phyloP scores from a whole-genome alignment of 2,329 filamentous ascomycete species.

The Lasiodiplodia sp. region DNA sequence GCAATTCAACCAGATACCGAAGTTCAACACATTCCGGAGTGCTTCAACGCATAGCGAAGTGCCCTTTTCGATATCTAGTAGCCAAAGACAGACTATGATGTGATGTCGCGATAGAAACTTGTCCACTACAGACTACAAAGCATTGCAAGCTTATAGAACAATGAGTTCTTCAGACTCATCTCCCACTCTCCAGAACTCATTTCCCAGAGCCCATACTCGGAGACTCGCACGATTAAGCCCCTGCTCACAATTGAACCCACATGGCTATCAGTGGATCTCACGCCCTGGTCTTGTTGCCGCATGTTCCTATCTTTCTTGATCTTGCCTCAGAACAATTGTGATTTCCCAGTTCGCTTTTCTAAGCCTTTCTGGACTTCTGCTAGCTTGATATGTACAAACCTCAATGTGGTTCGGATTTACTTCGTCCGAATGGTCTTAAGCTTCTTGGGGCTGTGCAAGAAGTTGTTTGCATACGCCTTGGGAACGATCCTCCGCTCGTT shows the following conservation, averaged over 20 bases:
- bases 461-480: slow-evolving; percentile 98
- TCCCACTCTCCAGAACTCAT: neutral
- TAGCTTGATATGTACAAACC: slow-evolving; percentile 26
- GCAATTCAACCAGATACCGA: slow-evolving; percentile 33
- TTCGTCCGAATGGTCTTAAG: slow-evolving; percentile 84
- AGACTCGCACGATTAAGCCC: neutral
- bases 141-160: neutral
- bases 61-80: neutral
- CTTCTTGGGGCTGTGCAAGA: slow-evolving; percentile 83
- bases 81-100: too few species aligned
- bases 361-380: neutral
- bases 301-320: slow-evolving; percentile 51
- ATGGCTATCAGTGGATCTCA: slow-evolving; percentile 44
- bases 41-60: neutral
- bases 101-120: neutral
- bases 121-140: neutral
- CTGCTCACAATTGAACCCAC: slow-evolving; percentile 53
- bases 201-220: neutral
- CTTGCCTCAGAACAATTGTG: slow-evolving; percentile 35
- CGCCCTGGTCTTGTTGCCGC: slow-evolving; percentile 46
- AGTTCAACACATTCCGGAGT: neutral
- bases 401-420: slow-evolving; percentile 52
- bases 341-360: neutral
- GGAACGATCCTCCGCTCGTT: slow-evolving; percentile 84
- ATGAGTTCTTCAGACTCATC: neutral